These are phyloP conservation scores for Rhytidhysteron rufulum DNA, from an alignment of 2,329 filamentous ascomycete genomes.

Conservation along the genomic window DNA sequence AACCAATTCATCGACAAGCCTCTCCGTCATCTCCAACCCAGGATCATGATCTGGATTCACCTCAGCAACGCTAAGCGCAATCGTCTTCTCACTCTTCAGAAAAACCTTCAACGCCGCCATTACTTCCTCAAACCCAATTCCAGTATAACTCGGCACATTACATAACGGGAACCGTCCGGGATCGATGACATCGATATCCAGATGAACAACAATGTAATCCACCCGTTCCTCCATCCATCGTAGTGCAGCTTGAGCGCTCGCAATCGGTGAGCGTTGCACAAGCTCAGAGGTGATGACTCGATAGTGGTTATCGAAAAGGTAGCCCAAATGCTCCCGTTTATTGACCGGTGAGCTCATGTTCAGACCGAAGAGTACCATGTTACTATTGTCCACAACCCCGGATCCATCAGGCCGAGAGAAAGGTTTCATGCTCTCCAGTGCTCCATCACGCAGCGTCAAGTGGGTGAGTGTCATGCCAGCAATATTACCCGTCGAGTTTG, in stretches of 20 bases:
- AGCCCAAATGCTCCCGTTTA: conserved; percentile 13
- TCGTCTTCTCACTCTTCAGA: conserved; percentile 14
- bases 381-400: conserved; percentile 9
- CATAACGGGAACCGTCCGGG: conserved; percentile 18
- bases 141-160: conserved; percentile 22
- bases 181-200: conserved; percentile 25
- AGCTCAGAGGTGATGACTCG: conserved; percentile 14
- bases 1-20: conserved; percentile 10
- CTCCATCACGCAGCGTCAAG: conserved; percentile 9
- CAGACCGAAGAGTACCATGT: conserved; percentile 16
- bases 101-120: conserved; percentile 17
- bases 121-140: conserved; percentile 15
- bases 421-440: conserved; percentile 7
- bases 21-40: conserved; percentile 10
- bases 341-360: conserved; percentile 10
- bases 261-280: conserved; percentile 10
- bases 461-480: conserved; percentile 22
- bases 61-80: conserved; percentile 15
- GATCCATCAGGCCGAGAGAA: conserved; percentile 9
- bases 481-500: conserved; percentile 11
- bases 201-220: conserved; percentile 18
- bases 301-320: conserved; percentile 20
- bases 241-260: conserved; percentile 10
- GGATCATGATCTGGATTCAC: conserved; percentile 19
- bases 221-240: conserved; percentile 16